Conservation (phyloP, 352 stramenopile species). For the Pseudoperonospora humuli region DNA sequence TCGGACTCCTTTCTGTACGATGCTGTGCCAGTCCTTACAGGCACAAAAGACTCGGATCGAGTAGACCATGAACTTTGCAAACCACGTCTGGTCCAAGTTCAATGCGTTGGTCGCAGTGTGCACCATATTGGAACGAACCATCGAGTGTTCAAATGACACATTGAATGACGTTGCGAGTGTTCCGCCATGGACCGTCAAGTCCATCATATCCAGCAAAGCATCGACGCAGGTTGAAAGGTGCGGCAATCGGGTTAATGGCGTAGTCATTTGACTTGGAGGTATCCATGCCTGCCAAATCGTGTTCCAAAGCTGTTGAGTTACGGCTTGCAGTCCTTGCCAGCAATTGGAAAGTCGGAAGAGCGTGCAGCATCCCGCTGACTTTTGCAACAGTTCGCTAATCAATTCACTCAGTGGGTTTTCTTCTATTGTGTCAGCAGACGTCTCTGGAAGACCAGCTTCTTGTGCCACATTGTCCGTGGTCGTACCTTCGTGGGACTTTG, state of each 20-base stretch:
- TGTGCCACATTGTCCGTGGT: background rate
- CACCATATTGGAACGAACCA: slow-evolving; percentile 34
- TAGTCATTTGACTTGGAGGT: slow-evolving; percentile 26
- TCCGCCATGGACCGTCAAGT: slow-evolving; percentile 14
- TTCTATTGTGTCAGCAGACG: background rate
- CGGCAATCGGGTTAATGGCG: slow-evolving; percentile 8
- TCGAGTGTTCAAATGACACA: slow-evolving; percentile 1
- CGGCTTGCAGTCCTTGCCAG: slow-evolving; percentile 53
- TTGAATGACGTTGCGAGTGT: background rate
- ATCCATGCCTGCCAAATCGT: slow-evolving; percentile 47
- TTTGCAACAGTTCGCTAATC: slow-evolving; percentile 32
- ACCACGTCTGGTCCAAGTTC: slow-evolving; percentile 40
- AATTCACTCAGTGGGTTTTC: slow-evolving; percentile 9
- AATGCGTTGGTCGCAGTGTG: slow-evolving; percentile 26
- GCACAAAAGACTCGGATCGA: slow-evolving; percentile 26
- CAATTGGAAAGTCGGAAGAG: slow-evolving; percentile 37
- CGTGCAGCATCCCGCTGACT: slow-evolving; percentile 32
- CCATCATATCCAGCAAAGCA: slow-evolving; percentile 52
- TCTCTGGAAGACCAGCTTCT: background rate
- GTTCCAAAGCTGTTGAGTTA: slow-evolving; percentile 48
- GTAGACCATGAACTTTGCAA: slow-evolving; percentile 38
- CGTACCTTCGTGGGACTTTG: background rate
- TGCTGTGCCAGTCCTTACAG: slow-evolving; percentile 37
- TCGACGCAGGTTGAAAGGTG: slow-evolving; percentile 29
- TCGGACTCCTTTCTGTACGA: slow-evolving; percentile 47